Conservation (phyloP, 257 asterid genomes). For the Fraxinus anomala region DNA sequence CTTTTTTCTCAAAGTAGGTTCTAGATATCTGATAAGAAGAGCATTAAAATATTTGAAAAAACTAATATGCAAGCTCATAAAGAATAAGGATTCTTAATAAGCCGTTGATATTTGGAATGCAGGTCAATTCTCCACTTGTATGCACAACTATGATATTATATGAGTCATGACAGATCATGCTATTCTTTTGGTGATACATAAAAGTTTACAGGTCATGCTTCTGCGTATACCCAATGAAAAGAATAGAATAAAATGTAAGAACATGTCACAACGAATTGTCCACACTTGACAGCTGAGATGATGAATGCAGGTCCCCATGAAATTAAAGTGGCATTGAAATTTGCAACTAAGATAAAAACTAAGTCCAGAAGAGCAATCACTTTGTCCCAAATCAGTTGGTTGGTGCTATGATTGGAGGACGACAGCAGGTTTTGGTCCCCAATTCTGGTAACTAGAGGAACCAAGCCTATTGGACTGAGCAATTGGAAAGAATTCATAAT, state of each 20-base stretch:
- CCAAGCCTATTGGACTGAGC: not conserved
- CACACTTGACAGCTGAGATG: not conserved
- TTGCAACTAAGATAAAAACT: not conserved
- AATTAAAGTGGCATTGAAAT: not conserved
- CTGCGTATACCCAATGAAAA: not conserved
- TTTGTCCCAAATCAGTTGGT: not conserved
- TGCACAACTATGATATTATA: not conserved
- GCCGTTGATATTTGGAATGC: not conserved
- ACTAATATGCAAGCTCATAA: too few relatives aligned
- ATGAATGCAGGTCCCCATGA: not conserved
- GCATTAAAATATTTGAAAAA: too few relatives aligned
- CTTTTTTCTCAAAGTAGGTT: too few relatives aligned
- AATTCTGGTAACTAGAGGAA: not conserved
- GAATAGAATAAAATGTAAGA: not conserved
- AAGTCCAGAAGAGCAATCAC: not conserved
- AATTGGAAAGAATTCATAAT: not conserved
- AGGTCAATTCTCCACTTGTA: not conserved
- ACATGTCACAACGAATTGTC: not conserved
- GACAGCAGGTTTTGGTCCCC: constrained; percentile 2
- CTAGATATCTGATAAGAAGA: too few relatives aligned
- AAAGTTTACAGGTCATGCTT: not conserved
- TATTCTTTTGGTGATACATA: not conserved
- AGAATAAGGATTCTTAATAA: too few relatives aligned
- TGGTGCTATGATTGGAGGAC: not conserved
- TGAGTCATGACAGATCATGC: not conserved